These are phyloP conservation scores for Jackrogersella multiformis DNA, from an alignment of 495 filamentous ascomycete species.

Conservation along the genomic window DNA sequence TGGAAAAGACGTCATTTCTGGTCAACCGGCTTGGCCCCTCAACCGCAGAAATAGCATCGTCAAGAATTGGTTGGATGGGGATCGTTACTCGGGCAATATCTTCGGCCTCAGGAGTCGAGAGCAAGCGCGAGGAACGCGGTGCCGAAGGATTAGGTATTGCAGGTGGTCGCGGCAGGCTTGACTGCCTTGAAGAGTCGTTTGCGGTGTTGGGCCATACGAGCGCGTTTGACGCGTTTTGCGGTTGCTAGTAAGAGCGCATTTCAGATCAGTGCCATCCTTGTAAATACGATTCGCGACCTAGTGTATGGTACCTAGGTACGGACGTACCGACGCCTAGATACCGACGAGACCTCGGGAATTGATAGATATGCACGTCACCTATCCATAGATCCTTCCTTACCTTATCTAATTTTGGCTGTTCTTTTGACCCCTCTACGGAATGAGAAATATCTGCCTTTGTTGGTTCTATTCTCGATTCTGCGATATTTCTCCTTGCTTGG, in stretches of 20 bases:
- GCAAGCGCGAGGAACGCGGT: background rate
- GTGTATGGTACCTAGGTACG: no score
- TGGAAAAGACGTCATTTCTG: constrained; percentile 23
- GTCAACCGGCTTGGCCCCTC: constrained; percentile 17
- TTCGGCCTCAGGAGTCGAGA: background rate
- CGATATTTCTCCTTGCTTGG: constrained; percentile 2
- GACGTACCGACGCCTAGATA: no score
- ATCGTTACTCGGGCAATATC: background rate
- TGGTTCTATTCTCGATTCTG: background rate
- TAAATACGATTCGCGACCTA: constrained; percentile 9
- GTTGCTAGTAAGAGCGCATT: constrained; percentile 29
- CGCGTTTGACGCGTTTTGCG: constrained; percentile 41
- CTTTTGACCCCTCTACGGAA: background rate
- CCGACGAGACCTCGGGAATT: constrained; percentile 2
- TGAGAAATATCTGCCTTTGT: constrained; percentile 10
- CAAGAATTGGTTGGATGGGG: constrained; percentile 4
- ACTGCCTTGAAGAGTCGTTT: constrained; percentile 11
- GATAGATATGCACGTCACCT: constrained; percentile 33
- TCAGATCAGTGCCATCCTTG: constrained; percentile 47
- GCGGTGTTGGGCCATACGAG: background rate
- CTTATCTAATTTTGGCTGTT: background rate
- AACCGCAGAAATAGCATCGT: constrained; percentile 14
- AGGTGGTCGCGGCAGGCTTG: constrained; percentile 7
- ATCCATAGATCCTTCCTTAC: no score
- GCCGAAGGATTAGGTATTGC: background rate